phyloP scores from a whole-genome alignment of 495 filamentous ascomycete species.

The Neurospora sp. region DNA sequence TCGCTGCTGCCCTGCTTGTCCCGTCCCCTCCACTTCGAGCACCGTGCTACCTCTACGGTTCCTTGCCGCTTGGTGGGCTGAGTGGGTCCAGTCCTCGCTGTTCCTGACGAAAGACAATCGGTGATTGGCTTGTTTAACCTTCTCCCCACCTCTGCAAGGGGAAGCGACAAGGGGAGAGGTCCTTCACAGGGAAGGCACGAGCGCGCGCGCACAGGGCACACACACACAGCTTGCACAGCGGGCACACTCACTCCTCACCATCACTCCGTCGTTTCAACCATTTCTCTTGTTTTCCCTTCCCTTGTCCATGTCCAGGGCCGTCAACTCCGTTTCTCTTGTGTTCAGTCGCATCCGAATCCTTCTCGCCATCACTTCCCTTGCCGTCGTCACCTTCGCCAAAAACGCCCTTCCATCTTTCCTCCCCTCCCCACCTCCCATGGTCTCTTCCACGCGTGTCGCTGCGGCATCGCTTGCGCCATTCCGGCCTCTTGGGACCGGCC shows the following conservation, averaged over 20 bases:
- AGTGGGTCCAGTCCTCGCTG: neutral
- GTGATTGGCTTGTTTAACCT: neutral
- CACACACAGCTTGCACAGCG: neutral
- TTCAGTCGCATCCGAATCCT: neutral
- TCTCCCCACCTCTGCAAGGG: neutral
- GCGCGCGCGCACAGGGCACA: neutral
- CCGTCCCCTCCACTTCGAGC: neutral
- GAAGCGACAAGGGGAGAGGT: neutral
- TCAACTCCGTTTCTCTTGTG: neutral
- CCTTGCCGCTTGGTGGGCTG: neutral
- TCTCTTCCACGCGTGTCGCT: neutral
- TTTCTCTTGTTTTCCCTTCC: neutral
- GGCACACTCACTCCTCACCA: neutral
- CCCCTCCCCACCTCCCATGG: neutral
- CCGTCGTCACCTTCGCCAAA: neutral
- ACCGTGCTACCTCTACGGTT: neutral
- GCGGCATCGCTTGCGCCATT: neutral
- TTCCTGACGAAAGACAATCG: neutral
- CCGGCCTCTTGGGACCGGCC: neutral
- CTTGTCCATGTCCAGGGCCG: neutral
- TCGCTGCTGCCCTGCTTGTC: neutral
- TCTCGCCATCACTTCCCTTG: neutral
- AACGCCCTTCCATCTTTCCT: neutral
- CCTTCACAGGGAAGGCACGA: neutral
- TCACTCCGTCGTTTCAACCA: neutral